phyloP scores from a whole-genome alignment of 2,329 filamentous ascomycete species.

The Alternaria sp. region DNA sequence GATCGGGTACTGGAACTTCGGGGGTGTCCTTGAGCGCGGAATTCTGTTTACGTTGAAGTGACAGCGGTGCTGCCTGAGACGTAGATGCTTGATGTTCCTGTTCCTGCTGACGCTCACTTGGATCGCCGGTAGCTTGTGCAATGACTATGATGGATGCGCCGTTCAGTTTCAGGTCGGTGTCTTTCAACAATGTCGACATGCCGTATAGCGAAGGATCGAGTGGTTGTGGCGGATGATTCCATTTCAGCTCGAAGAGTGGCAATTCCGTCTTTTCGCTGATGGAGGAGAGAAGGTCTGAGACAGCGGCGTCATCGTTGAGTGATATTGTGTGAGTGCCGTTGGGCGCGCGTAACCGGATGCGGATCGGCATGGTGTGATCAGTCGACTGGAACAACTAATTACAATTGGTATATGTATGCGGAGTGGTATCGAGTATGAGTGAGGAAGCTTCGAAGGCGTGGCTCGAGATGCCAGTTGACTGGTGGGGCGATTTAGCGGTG shows the following conservation, averaged over 20 bases:
- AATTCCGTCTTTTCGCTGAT: constrained; percentile 72
- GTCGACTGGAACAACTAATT: background rate
- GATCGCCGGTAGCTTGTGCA: constrained; percentile 53
- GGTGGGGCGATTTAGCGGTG: constrained; percentile 19
- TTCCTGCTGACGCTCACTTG: constrained; percentile 33
- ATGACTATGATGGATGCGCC: constrained; percentile 74
- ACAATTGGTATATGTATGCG: background rate
- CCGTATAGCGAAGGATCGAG: constrained; percentile 68
- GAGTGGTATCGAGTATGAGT: constrained; percentile 3
- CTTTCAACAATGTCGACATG: constrained; percentile 59
- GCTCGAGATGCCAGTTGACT: constrained; percentile 8
- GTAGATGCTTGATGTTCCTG: constrained; percentile 23
- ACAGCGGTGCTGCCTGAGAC: constrained; percentile 47
- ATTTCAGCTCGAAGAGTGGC: constrained; percentile 76
- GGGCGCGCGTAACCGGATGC: constrained; percentile 78
- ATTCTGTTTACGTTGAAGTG: constrained; percentile 55
- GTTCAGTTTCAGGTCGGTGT: constrained; percentile 69
- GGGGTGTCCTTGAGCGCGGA: constrained; percentile 66
- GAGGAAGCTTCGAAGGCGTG: constrained; percentile 12
- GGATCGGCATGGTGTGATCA: constrained; percentile 62
- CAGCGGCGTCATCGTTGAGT: constrained; percentile 72
- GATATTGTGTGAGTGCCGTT: constrained; percentile 74
- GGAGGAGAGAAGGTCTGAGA: constrained; percentile 66
- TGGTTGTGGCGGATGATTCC: constrained; percentile 79
- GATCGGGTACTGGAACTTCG: constrained; percentile 65